These are phyloP conservation scores for Lactarius quietus DNA, from an alignment of 768 basidiomycete species.

Conservation along the genomic window DNA sequence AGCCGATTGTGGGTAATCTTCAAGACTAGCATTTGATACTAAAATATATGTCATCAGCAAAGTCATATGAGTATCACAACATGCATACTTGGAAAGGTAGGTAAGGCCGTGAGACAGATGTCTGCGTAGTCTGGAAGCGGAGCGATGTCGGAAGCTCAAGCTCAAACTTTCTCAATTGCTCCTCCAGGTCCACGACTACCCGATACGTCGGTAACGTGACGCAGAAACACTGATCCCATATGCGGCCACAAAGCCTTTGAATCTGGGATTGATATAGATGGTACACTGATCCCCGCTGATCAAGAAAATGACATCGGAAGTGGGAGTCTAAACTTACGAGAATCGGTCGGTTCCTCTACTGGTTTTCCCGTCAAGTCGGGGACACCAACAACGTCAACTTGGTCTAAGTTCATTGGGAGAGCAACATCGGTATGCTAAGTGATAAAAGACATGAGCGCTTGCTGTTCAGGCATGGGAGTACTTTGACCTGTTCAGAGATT, in stretches of 20 bases:
- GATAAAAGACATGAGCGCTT: neutral
- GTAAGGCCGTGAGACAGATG: slow-evolving; percentile 24
- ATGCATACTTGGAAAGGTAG: slow-evolving; percentile 22
- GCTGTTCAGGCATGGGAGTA: neutral
- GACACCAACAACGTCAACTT: slow-evolving; percentile 21
- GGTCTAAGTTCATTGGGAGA: slow-evolving; percentile 29
- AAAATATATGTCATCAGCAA: neutral
- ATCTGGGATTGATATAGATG: slow-evolving; percentile 22
- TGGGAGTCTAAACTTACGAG: slow-evolving; percentile 14
- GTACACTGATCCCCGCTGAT: slow-evolving; percentile 16
- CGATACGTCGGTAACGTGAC: slow-evolving; percentile 27
- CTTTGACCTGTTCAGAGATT: slow-evolving; percentile 27
- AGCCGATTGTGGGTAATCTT: slow-evolving; percentile 16
- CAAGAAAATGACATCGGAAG: neutral
- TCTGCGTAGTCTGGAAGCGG: slow-evolving; percentile 24
- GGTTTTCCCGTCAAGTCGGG: slow-evolving; percentile 24
- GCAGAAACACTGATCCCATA: slow-evolving; percentile 30
- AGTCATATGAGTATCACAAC: neutral
- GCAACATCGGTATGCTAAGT: slow-evolving; percentile 27
- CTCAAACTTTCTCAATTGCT: slow-evolving; percentile 26
- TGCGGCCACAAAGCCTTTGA: slow-evolving; percentile 17
- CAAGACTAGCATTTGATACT: slow-evolving; percentile 23
- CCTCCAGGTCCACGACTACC: slow-evolving; percentile 26
- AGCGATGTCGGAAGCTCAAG: slow-evolving; percentile 26
- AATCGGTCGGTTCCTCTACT: slow-evolving; percentile 26